Evolutionary conservation across 768 basidiomycete genomes (phyloP).

Genomic region (Suillus variegatus): DNA sequence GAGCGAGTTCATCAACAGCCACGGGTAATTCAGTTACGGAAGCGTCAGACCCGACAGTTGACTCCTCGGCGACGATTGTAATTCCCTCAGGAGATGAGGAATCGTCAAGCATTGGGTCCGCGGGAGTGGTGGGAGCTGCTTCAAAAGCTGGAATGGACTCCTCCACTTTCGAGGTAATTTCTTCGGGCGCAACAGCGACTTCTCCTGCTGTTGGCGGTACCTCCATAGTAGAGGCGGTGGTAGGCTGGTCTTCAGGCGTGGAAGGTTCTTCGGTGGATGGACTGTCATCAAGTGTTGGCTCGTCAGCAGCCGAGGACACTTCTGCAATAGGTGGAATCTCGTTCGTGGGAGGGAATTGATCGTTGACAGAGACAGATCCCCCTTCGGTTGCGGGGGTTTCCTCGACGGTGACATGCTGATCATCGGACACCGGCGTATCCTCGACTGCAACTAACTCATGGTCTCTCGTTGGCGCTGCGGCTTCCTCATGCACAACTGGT

Average conservation of each 20-base stretch:
- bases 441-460: not conserved
- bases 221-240: not conserved
- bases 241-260: not conserved
- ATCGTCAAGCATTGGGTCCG: not conserved
- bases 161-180: not conserved
- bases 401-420: constrained; percentile 10
- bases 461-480: not conserved
- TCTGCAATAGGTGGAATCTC: constrained; percentile 6
- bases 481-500: not conserved
- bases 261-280: constrained; percentile 5
- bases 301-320: not conserved
- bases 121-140: not conserved
- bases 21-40: not conserved
- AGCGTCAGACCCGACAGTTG: not conserved
- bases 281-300: constrained; percentile 7
- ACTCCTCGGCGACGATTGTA: not conserved
- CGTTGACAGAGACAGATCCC: not conserved
- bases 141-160: not conserved
- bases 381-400: not conserved
- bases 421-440: constrained; percentile 5
- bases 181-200: not conserved
- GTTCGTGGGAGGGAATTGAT: not conserved
- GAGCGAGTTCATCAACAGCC: not conserved
- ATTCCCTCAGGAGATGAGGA: not conserved
- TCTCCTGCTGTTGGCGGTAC: not conserved